Evolutionary conservation across 2,329 filamentous ascomycete genomes (phyloP).

Genomic region (Claviceps cyperi): DNA sequence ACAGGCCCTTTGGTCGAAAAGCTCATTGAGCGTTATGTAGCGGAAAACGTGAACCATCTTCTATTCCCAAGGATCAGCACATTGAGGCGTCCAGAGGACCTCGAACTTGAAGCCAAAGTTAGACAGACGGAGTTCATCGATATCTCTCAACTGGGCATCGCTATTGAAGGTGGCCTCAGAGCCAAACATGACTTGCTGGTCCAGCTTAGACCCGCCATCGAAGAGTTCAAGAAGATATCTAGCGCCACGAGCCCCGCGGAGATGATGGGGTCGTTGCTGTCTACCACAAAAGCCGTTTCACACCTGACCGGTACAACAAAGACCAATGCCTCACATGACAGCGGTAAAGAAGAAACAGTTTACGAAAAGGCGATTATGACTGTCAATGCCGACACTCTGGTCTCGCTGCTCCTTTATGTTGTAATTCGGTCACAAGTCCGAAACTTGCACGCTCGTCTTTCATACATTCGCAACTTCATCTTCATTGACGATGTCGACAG

Average conservation of each 20-base stretch:
- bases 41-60: slow-evolving; percentile 82
- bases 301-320: slow-evolving; percentile 41
- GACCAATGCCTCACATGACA: slow-evolving; percentile 17
- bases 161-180: slow-evolving; percentile 61
- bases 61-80: slow-evolving; percentile 72
- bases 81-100: slow-evolving; percentile 67
- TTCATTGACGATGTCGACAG: slow-evolving; percentile 96
- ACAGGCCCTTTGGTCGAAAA: slow-evolving; percentile 86
- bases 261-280: slow-evolving; percentile 70
- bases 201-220: slow-evolving; percentile 63
- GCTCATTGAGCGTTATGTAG: slow-evolving; percentile 86
- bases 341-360: slow-evolving; percentile 15
- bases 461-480: slow-evolving; percentile 96
- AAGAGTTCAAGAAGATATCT: slow-evolving; percentile 77
- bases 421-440: slow-evolving; percentile 82
- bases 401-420: slow-evolving; percentile 80
- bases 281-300: slow-evolving; percentile 73
- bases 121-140: slow-evolving; percentile 89
- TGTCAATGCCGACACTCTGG: slow-evolving; percentile 76
- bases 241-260: slow-evolving; percentile 69
- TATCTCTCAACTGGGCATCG: slow-evolving; percentile 84
- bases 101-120: slow-evolving; percentile 78
- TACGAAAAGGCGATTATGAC: slow-evolving; percentile 43
- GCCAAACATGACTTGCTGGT: slow-evolving; percentile 72
- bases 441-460: slow-evolving; percentile 72